Percentiles rank a stretch among this genome's conserved stretches.
Evolutionary conservation across 2,329 filamentous ascomycete species (phyloP).

Genomic region (Diaporthe caulivora): DNA sequence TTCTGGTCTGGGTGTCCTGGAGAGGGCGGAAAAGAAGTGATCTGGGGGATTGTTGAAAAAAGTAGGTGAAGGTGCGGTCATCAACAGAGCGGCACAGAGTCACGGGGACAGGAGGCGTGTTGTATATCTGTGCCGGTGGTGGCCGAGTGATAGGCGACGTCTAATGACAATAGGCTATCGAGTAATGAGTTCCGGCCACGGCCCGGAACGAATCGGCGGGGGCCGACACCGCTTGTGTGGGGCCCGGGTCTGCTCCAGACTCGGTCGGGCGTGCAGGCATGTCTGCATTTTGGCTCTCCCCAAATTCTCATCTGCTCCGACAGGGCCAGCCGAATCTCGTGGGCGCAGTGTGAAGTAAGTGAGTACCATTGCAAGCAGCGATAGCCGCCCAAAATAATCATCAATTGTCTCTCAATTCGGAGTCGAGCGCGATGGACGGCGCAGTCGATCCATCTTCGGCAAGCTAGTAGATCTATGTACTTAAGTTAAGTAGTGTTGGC

Average conservation of each 20-base stretch:
- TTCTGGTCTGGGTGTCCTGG: background rate
- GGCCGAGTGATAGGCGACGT: constrained; percentile 32
- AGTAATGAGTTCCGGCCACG: constrained; percentile 37
- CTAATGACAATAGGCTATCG: constrained; percentile 39
- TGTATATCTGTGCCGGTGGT: constrained; percentile 9
- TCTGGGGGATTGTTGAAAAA: background rate
- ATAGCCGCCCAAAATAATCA: background rate
- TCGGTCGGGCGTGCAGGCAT: constrained; percentile 12
- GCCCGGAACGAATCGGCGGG: constrained; percentile 29
- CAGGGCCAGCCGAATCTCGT: background rate
- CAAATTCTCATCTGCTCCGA: background rate
- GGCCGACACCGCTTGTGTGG: constrained; percentile 32
- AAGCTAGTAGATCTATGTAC: too few relatives aligned
- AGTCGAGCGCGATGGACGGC: background rate
- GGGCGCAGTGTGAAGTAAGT: background rate
- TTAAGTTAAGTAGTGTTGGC: background rate
- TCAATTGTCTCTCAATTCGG: background rate
- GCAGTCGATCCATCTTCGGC: background rate
- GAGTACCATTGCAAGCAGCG: background rate
- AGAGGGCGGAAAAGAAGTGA: background rate
- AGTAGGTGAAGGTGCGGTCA: background rate
- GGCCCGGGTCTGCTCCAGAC: background rate
- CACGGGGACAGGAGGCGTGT: background rate
- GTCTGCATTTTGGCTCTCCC: background rate
- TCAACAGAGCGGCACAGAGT: too few relatives aligned